These are phyloP conservation scores for Inga oerstediana DNA, from an alignment of 306 rosid genomes.

Conservation along the genomic window DNA sequence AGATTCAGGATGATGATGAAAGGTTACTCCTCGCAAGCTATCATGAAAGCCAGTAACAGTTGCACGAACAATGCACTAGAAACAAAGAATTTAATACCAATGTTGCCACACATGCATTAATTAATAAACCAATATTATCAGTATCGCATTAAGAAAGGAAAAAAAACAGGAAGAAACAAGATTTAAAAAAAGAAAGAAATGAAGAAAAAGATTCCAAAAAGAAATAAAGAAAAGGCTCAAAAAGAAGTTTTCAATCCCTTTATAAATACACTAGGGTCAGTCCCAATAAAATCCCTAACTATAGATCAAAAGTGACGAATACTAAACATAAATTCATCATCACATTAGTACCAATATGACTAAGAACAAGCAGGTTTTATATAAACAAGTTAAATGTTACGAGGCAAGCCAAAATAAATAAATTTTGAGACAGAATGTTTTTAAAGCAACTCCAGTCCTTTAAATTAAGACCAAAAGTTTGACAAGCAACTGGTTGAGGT, in stretches of 20 bases:
- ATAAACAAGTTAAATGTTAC: slow-evolving; percentile 6
- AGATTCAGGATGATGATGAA: slow-evolving; percentile 41
- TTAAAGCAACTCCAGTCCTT: slow-evolving; percentile 11
- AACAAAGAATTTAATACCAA: slow-evolving; percentile 39
- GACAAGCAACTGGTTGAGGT: background rate
- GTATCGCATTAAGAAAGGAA: slow-evolving; percentile 15
- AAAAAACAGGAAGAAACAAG: background rate
- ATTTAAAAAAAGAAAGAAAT: background rate
- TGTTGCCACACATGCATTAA: slow-evolving; percentile 26
- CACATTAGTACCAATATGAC: background rate
- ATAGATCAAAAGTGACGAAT: slow-evolving; percentile 1
- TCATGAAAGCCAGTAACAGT: slow-evolving; percentile 58
- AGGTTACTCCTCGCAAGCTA: slow-evolving; percentile 40
- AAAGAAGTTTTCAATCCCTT: background rate
- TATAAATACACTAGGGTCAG: background rate
- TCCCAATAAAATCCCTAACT: background rate
- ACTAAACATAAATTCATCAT: background rate
- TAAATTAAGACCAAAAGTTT: background rate
- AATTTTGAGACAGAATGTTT: slow-evolving; percentile 16
- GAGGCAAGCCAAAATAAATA: slow-evolving; percentile 23
- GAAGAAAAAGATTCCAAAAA: background rate
- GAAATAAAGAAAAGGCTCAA: background rate
- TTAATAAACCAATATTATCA: slow-evolving; percentile 24
- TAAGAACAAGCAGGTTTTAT: slow-evolving; percentile 9
- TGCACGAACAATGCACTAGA: slow-evolving; percentile 87